phyloP scores from a whole-genome alignment of 305 asterid genomes.

The Fraxinus sp. region DNA sequence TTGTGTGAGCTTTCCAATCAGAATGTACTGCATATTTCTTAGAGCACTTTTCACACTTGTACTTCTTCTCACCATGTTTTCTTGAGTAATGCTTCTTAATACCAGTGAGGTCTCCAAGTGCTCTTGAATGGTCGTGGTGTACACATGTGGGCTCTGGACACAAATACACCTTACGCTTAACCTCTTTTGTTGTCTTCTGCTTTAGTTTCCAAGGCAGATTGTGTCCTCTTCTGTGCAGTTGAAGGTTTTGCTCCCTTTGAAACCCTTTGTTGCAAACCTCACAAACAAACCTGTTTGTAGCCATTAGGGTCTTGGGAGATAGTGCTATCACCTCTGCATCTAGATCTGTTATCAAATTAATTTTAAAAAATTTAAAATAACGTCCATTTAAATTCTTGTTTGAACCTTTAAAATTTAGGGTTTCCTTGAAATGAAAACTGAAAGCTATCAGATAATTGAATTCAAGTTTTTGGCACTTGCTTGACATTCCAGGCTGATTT shows the following conservation, averaged over 20 bases:
- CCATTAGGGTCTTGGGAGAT: constrained; percentile 87
- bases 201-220: constrained; percentile 78
- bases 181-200: constrained; percentile 66
- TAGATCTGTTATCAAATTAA: constrained; percentile 47
- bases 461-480: constrained; percentile 46
- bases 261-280: constrained; percentile 88
- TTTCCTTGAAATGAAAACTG: constrained; percentile 3
- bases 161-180: constrained; percentile 59
- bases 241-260: constrained; percentile 79
- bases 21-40: constrained; percentile 88
- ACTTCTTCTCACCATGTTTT: constrained; percentile 78
- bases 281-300: constrained; percentile 71
- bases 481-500: constrained; percentile 83
- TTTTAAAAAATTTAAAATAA: background rate
- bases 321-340: constrained; percentile 79
- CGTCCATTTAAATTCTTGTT: background rate
- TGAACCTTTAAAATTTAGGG: constrained; percentile 20
- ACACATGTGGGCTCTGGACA: constrained; percentile 85
- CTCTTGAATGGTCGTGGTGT: constrained; percentile 76
- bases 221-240: constrained; percentile 80
- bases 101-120: constrained; percentile 84
- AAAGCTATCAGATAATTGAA: background rate
- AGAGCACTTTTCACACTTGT: constrained; percentile 70
- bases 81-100: constrained; percentile 72
- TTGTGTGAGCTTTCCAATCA: constrained; percentile 85